A percentile compares a stretch with the other conserved stretches of the same genome.
Evolutionary conservation across 495 filamentous ascomycete species (phyloP).

Genomic region (Neurospora intermedia): DNA sequence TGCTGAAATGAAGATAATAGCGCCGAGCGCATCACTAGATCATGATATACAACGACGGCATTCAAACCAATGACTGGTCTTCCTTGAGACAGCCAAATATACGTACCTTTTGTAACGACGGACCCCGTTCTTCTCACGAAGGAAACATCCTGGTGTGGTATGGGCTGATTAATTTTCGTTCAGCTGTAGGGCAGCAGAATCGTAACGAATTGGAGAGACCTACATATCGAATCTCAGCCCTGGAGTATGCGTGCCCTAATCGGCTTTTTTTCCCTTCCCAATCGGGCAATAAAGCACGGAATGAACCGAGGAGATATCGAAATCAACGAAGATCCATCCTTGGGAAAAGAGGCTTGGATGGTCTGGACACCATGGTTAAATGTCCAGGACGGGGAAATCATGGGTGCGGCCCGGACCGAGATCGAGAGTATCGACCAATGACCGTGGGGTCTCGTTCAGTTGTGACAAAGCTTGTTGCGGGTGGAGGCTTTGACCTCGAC

Average conservation of each 20-base stretch:
- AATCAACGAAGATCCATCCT: not conserved
- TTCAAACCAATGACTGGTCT: not conserved
- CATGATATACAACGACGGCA: not conserved
- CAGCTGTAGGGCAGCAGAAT: not conserved
- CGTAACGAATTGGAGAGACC: not conserved
- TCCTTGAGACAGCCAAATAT: not conserved
- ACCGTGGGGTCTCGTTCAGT: not conserved
- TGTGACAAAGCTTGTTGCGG: not conserved
- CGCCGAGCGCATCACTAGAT: not conserved
- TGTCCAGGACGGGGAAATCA: not conserved
- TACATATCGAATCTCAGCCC: not conserved
- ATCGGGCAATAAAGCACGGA: not conserved
- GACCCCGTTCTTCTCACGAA: not conserved
- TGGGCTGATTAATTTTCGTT: not conserved
- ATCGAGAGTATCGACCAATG: not conserved
- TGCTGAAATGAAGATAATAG: not conserved
- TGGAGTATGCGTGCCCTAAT: not conserved
- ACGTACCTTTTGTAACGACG: not conserved
- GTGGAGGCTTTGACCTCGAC: not conserved
- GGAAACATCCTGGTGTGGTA: not conserved
- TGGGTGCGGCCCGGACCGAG: not conserved
- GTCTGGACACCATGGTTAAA: not conserved
- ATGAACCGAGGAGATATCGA: not conserved
- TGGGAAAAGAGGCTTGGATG: not conserved
- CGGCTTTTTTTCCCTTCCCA: not conserved